Base-by-base conservation (phyloP, 352 stramenopile species). In the Phytophthora quininea region DNA sequence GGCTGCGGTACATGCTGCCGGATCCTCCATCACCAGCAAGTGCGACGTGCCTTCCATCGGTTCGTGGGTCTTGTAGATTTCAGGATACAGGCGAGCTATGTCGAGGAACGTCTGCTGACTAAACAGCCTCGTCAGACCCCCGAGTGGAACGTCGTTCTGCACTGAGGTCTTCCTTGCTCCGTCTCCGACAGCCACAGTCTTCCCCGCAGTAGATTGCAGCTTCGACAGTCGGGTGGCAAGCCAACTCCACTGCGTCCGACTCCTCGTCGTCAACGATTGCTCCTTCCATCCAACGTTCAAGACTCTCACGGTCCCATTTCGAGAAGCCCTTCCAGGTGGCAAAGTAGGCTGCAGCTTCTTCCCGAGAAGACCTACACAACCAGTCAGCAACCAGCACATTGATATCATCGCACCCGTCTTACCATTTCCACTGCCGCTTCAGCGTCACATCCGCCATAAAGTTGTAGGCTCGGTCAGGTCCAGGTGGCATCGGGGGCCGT, bases 21-120 rank as follows among this genome's bases (percentile, higher is more conserved):
- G 69, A 47, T 84, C 78, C 48, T 86, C 75, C 40, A 82, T 47
- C 33, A 82, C 68, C 52, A 86, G 67, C 48, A 77, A 31, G 29
- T 86, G 78, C 30, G 67, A 70, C 14, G 48, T 73, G 31, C 59
- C 59, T 12, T 40, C 38, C 35, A 86, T 68, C 6, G 66, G 54
- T 9, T 14, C 15, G 12, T 65, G 48, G 2, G 57, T 43, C 12
- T 51, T 64, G 56, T 82, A 84, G 9, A 77, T 60, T 5, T 68
- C 12, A 33, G 78, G 78, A 15, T 66, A 47, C 3, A 53, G 56
- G 31, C 51, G 29, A 19, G 58, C 55, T 4, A 86, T 66, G 8
- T 47, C 48, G 12, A 71, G 33, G 19, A 74, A 71, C 11, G 62
- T 31, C 14, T 79, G 37, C 2, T 57, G 52, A 6, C 33, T 30